Percentiles rank a stretch among this genome's conserved stretches.
These are phyloP conservation scores for Pseudogymnoascus sp. DNA, from an alignment of 2,329 filamentous ascomycete species.

Conservation along the genomic window DNA sequence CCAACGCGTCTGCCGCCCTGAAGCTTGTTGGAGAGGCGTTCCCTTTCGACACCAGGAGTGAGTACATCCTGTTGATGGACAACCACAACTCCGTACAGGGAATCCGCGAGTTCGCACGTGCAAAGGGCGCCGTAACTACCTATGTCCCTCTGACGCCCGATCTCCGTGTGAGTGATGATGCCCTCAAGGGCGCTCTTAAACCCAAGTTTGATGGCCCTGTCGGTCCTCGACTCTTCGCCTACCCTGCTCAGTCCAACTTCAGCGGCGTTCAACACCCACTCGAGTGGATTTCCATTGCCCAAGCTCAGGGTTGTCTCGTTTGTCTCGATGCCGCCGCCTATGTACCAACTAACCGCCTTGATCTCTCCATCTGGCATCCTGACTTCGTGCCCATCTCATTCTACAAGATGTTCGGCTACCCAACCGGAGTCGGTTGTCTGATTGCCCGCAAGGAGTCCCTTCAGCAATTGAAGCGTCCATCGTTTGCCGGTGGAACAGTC, in stretches of 20 bases:
- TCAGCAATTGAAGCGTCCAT: conserved; percentile 29
- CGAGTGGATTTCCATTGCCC: conserved; percentile 31
- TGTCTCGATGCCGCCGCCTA: conserved; percentile 36
- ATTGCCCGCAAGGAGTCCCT: conserved; percentile 30
- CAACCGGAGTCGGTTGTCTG: conserved; percentile 36
- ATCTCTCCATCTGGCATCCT: conserved; percentile 30
- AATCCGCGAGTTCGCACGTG: conserved; percentile 31
- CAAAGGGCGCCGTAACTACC: conserved; percentile 19
- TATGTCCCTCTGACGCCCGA: conserved; percentile 30
- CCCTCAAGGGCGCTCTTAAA: conserved; percentile 23
- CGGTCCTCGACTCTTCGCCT: conserved; percentile 34
- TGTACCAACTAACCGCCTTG: conserved; percentile 31
- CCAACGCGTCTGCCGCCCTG: conserved; percentile 35
- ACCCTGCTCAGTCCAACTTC: conserved; percentile 41
- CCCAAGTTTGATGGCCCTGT: not conserved
- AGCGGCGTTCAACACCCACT: conserved; percentile 37
- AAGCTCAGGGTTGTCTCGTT: conserved; percentile 34
- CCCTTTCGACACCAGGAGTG: conserved; percentile 23
- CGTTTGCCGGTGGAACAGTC: conserved; percentile 37
- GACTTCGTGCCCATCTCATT: conserved; percentile 35
- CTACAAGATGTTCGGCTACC: conserved; percentile 39
- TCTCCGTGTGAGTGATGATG: conserved; percentile 25
- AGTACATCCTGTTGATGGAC: conserved; percentile 33
- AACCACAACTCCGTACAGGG: conserved; percentile 39
- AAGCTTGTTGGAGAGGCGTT: conserved; percentile 36